Conservation (phyloP, 257 asterid genomes). For the Primulina eburnea region DNA sequence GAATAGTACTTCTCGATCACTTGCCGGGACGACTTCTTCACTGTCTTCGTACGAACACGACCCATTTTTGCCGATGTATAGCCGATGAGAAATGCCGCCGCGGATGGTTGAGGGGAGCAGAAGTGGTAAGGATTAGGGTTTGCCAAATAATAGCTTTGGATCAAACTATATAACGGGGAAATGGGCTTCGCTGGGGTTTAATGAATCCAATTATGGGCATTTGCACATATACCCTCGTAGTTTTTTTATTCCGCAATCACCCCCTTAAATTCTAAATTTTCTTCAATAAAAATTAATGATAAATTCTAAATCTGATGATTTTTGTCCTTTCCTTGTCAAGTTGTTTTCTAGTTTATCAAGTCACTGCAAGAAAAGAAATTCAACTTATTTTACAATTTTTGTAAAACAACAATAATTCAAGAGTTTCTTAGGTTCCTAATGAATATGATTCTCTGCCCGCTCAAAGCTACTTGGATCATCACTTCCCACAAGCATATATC, state of each 20-base stretch:
- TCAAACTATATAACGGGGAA: not conserved
- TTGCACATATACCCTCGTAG: not conserved
- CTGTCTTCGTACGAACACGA: constrained; percentile 47
- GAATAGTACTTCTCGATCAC: constrained; percentile 45
- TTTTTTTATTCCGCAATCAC: not conserved
- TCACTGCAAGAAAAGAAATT: too few relatives aligned
- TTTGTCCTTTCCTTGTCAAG: too few relatives aligned
- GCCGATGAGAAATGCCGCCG: not conserved
- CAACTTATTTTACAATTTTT: too few relatives aligned
- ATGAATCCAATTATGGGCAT: not conserved
- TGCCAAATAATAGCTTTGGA: not conserved
- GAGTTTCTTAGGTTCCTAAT: too few relatives aligned
- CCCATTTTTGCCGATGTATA: constrained; percentile 28
- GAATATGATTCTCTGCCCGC: too few relatives aligned
- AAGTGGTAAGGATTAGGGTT: not conserved
- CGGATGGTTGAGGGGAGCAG: not conserved
- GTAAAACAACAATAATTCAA: too few relatives aligned
- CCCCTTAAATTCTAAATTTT: not conserved
- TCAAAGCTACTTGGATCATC: too few relatives aligned
- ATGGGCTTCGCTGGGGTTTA: not conserved
- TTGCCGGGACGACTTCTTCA: constrained; percentile 46
- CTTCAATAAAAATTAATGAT: too few relatives aligned
- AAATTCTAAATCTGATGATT: too few relatives aligned
- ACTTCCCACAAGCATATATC: too few relatives aligned
- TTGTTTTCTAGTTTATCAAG: too few relatives aligned